Base-by-base conservation (phyloP, 345 rosid species). In the Firmiana major region DNA sequence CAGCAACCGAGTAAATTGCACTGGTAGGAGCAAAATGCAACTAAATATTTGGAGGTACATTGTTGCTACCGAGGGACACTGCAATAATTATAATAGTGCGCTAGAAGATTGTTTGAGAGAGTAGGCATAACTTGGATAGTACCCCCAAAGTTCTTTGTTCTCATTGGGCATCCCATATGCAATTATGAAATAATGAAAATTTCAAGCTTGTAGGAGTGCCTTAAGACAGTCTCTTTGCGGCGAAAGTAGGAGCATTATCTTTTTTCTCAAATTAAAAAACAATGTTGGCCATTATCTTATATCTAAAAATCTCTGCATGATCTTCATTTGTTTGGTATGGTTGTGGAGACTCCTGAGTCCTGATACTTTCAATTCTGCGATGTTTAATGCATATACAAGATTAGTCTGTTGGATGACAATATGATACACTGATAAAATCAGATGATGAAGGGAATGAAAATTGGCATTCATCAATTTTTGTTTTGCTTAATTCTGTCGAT, bases 1-100 rank as follows among this genome's bases (percentile, higher is more conserved):
- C 92, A 93, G 99, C 91, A 96, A 90, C 85, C 94, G 99, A 72
- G 99, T 96, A 77, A 89, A 96, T 96, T 93, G 93, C 98, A 7
- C 75, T 92, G 88, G 99, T 96, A 57, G 90, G 91, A 55, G 86
- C 94, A 54, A 80, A 69, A 75, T 85, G 45, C 79, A 70, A 79
- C 63, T 89, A 83, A 79, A 57, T 24, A n/a, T 24, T 48, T 10
- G 8, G 63, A 46, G 40, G 10, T 15, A 51, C 16, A 57, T 45
- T 22, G 72, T 10, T 31, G 49, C 24, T 59, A 64, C 22, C 21
- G 67, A 28, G 38, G 7, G 16, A 43, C 17, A 9, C 43, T n/a
- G 57, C 42, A 19, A 72, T 49, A 31, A 31, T 78, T 67, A 31
- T 31, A 0, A 31, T 63, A 63, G 22, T 26, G 24, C 45, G 26